These are phyloP conservation scores for Cardamine chenopodiifolia DNA, from an alignment of 345 rosid species.

Conservation along the genomic window DNA sequence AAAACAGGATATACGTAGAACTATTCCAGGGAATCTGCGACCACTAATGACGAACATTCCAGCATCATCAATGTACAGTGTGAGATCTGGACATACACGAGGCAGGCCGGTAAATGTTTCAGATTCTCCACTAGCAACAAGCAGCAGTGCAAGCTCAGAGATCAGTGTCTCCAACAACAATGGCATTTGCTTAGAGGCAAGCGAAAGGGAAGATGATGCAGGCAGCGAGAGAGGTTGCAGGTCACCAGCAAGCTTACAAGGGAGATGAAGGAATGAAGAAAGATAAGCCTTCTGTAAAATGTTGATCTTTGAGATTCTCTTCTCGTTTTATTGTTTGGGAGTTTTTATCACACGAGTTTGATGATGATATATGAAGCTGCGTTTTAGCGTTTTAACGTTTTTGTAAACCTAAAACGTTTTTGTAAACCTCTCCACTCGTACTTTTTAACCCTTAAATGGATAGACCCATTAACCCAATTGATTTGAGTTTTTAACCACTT, in stretches of 20 bases:
- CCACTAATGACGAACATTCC: conserved; percentile 95
- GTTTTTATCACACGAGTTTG: conserved; percentile 39
- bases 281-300: conserved; percentile 17
- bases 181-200: conserved; percentile 61
- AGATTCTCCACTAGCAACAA: conserved; percentile 93
- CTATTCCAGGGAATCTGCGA: conserved; percentile 84
- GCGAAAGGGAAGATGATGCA: conserved; percentile 65
- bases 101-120: conserved; percentile 72
- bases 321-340: conserved; percentile 36
- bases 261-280: conserved; percentile 52
- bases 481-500: conserved; percentile 6
- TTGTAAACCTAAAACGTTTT: too few relatives aligned
- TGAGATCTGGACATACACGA: conserved; percentile 79
- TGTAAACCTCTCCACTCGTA: conserved; percentile 37
- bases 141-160: conserved; percentile 98
- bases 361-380: conserved; percentile 43
- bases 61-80: conserved; percentile 95
- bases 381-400: conserved; percentile 27
- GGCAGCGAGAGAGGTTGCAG: conserved; percentile 65
- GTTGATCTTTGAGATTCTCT: conserved; percentile 30
- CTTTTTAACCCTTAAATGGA: conserved; percentile 17
- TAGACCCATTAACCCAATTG: conserved; percentile 8
- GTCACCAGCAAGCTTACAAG: conserved; percentile 64
- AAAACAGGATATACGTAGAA: conserved; percentile 85
- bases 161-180: conserved; percentile 79